Conservation (phyloP, 192 early-diverging fungal genomes). For the Coemansia sp. region DNA sequence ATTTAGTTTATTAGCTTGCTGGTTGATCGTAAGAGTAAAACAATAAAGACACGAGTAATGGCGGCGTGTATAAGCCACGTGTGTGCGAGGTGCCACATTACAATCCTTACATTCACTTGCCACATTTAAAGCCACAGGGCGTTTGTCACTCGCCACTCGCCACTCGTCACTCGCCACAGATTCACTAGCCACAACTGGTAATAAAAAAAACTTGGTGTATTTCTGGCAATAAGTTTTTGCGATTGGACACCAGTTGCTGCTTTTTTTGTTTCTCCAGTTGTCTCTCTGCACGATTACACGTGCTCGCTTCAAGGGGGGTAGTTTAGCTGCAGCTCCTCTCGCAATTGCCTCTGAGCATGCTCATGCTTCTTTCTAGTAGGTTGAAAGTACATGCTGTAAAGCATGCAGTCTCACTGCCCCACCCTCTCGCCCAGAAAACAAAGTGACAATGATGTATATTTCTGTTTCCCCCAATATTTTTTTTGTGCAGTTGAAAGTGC, state of each 20-base stretch:
- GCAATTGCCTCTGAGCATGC: no score
- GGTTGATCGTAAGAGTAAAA: not conserved
- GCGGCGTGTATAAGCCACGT: not conserved
- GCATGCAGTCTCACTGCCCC: not conserved
- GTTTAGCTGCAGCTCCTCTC: not conserved
- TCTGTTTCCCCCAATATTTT: no score
- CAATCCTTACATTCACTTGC: not conserved
- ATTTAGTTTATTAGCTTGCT: not conserved
- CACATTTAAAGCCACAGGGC: conserved; percentile 3
- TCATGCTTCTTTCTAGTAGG: not conserved
- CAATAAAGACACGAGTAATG: not conserved
- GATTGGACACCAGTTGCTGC: not conserved
- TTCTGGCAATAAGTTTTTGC: not conserved
- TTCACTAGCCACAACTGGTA: not conserved
- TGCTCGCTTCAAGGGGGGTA: not conserved
- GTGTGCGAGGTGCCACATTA: not conserved
- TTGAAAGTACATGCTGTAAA: not conserved
- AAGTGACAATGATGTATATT: no score
- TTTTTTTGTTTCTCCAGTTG: not conserved
- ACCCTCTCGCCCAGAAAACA: no score
- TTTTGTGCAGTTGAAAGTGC: no score
- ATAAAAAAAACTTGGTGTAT: not conserved
- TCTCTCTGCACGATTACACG: not conserved
- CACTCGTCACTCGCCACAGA: conserved; percentile 1
- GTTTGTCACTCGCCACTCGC: conserved; percentile 1